Conservation (phyloP, 2,329 filamentous ascomycete species). For the Harringtonia lauricola region DNA sequence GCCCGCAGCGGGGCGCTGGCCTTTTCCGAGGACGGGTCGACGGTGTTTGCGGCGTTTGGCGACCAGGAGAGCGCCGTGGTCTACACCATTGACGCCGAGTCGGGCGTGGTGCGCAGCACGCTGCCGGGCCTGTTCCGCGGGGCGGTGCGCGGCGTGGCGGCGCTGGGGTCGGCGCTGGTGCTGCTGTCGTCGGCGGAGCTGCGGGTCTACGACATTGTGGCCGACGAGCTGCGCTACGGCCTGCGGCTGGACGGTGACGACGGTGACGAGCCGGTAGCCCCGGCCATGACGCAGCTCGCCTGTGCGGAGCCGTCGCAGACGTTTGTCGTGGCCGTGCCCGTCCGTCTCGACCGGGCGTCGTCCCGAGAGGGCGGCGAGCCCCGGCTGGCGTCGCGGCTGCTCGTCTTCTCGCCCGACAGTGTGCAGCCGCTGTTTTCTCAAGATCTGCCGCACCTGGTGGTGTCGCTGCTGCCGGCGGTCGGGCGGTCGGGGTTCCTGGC, state of each 20-base stretch:
- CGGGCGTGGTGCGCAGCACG: slow-evolving; percentile 54
- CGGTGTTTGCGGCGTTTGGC: slow-evolving; percentile 59
- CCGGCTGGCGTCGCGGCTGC: slow-evolving; percentile 40
- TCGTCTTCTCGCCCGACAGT: slow-evolving; percentile 51
- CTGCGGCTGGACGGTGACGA: slow-evolving; percentile 37
- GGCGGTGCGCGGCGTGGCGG: slow-evolving; percentile 54
- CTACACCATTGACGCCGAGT: slow-evolving; percentile 65
- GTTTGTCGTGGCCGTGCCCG: slow-evolving; percentile 50
- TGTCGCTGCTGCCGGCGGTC: slow-evolving; percentile 54
- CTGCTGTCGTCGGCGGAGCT: slow-evolving; percentile 64
- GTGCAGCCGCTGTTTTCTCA: slow-evolving; percentile 48
- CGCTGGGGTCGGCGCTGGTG: slow-evolving; percentile 65
- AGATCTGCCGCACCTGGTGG: slow-evolving; percentile 45
- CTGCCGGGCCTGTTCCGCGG: slow-evolving; percentile 58
- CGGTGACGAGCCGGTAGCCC: slow-evolving; percentile 14
- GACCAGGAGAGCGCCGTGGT: slow-evolving; percentile 47
- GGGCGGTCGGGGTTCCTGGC: slow-evolving; percentile 62
- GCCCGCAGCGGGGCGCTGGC: slow-evolving; percentile 51
- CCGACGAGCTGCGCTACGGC: slow-evolving; percentile 61
- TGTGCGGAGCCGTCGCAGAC: slow-evolving; percentile 54
- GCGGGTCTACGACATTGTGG: slow-evolving; percentile 74
- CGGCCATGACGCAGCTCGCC: slow-evolving; percentile 54
- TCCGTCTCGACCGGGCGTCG: background rate
- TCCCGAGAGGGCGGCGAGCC: slow-evolving; percentile 12
- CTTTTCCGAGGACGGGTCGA: slow-evolving; percentile 77